Conservation (phyloP, 441 rosid genomes). For the Bruguiera hainesii region DNA sequence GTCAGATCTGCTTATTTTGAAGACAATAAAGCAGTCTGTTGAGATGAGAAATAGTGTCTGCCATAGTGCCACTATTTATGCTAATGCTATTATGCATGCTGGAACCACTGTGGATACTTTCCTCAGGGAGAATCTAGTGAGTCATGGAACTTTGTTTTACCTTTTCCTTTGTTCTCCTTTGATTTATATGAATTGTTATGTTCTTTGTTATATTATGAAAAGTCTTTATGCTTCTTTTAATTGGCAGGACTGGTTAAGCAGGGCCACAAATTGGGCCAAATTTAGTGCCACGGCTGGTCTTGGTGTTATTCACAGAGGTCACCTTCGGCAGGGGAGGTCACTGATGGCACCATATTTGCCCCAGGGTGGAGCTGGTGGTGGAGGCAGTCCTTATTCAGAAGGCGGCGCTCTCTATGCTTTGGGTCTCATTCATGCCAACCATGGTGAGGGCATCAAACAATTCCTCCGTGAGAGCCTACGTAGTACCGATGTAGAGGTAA, state of each 20-base stretch:
- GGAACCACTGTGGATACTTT: slow-evolving; percentile 98
- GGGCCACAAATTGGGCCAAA: slow-evolving; percentile 99
- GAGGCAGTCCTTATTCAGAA: slow-evolving; percentile 95
- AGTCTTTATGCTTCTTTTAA: slow-evolving; percentile 17
- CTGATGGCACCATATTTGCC: slow-evolving; percentile 97
- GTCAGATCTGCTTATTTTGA: slow-evolving; percentile 84
- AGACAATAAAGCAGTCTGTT: slow-evolving; percentile 94
- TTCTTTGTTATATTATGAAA: not conserved
- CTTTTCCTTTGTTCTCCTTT: slow-evolving; percentile 4
- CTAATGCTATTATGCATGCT: slow-evolving; percentile 99
- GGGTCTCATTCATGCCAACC: slow-evolving; percentile 95
- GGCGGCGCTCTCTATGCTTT: slow-evolving; percentile 94
- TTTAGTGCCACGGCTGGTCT: slow-evolving; percentile 97
- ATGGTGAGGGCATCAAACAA: slow-evolving; percentile 96
- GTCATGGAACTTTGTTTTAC: slow-evolving; percentile 2
- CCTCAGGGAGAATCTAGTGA: slow-evolving; percentile 91
- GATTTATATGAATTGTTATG: not conserved
- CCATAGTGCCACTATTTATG: slow-evolving; percentile 95
- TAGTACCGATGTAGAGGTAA: slow-evolving; percentile 84
- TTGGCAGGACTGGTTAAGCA: slow-evolving; percentile 94
- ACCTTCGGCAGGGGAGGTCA: slow-evolving; percentile 87
- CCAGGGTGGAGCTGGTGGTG: slow-evolving; percentile 85
- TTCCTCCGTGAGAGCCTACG: slow-evolving; percentile 86
- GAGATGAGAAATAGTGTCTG: slow-evolving; percentile 98
- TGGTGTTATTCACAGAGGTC: slow-evolving; percentile 94